Percentiles rank a stretch among this genome's conserved stretches.
phyloP scores from a whole-genome alignment of 2,329 filamentous ascomycete species.

The Stachybotrys chlorohalonatus region DNA sequence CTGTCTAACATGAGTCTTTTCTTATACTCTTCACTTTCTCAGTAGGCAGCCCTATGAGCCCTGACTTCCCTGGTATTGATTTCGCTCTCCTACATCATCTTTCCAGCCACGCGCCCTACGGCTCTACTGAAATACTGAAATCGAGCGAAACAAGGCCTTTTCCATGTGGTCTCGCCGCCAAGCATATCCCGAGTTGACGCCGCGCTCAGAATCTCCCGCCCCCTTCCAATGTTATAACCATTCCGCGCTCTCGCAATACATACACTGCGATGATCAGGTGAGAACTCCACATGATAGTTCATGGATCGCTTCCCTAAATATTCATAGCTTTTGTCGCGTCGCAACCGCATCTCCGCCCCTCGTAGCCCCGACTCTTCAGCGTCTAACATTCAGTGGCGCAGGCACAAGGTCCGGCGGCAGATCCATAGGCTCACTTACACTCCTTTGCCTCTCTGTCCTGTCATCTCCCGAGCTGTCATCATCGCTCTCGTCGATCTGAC shows the following conservation, averaged over 20 bases:
- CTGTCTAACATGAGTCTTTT: no score
- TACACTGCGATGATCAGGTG: neutral
- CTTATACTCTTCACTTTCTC: no score
- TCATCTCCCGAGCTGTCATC: slow-evolving; percentile 39
- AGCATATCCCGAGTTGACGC: neutral
- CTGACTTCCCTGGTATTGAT: no score
- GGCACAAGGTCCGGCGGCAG: slow-evolving; percentile 22
- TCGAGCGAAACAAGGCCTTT: neutral
- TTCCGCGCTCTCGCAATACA: neutral
- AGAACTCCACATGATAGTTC: no score
- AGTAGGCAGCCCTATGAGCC: no score
- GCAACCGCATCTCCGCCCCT: neutral
- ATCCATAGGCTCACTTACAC: slow-evolving; percentile 34
- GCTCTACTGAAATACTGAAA: neutral
- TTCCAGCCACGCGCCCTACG: no score
- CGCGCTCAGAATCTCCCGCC: neutral
- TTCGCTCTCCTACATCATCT: no score
- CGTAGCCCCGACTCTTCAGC: slow-evolving; percentile 8
- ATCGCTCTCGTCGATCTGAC: slow-evolving; percentile 51
- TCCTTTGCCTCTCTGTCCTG: slow-evolving; percentile 49
- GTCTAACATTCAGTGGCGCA: slow-evolving; percentile 21
- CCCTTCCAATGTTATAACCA: slow-evolving; percentile 2
- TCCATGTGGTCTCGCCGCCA: no score
- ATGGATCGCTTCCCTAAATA: no score
- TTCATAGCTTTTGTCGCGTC: no score